phyloP scores from a whole-genome alignment of 768 basidiomycete species.

The Agrocybe praecox region DNA sequence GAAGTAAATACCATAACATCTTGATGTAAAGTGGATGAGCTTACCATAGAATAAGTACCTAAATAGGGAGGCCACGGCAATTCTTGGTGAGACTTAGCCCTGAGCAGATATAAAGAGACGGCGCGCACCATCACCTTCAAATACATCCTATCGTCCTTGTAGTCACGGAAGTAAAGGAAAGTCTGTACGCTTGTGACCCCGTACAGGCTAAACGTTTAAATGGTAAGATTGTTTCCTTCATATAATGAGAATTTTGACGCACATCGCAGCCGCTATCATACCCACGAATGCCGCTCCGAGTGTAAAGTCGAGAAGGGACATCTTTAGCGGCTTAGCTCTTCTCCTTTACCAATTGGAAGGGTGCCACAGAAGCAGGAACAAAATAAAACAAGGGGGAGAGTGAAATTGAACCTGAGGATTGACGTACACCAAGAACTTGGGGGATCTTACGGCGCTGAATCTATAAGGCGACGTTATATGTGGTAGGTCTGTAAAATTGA shows the following conservation, averaged over 20 bases:
- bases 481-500: too few relatives aligned
- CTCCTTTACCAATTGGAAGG: too few relatives aligned
- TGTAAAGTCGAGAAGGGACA: not conserved
- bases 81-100: too few relatives aligned
- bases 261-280: not conserved
- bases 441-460: too few relatives aligned
- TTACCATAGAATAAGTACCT: slow-evolving; percentile 1
- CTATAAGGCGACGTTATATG: too few relatives aligned
- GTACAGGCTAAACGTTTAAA: slow-evolving; percentile 8
- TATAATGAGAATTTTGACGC: not conserved
- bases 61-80: too few relatives aligned
- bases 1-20: not conserved
- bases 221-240: not conserved
- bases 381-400: too few relatives aligned
- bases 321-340: not conserved
- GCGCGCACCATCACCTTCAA: slow-evolving; percentile 6
- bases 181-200: slow-evolving; percentile 16
- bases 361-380: too few relatives aligned
- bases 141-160: not conserved
- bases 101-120: too few relatives aligned
- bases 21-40: not conserved
- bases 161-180: slow-evolving; percentile 11
- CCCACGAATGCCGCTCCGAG: not conserved
- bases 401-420: too few relatives aligned
- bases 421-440: too few relatives aligned